Percentiles rank a stretch among this genome's conserved stretches.
Conservation (phyloP, 805 yeast genomes). For the Hermanozyma aechmeae region DNA sequence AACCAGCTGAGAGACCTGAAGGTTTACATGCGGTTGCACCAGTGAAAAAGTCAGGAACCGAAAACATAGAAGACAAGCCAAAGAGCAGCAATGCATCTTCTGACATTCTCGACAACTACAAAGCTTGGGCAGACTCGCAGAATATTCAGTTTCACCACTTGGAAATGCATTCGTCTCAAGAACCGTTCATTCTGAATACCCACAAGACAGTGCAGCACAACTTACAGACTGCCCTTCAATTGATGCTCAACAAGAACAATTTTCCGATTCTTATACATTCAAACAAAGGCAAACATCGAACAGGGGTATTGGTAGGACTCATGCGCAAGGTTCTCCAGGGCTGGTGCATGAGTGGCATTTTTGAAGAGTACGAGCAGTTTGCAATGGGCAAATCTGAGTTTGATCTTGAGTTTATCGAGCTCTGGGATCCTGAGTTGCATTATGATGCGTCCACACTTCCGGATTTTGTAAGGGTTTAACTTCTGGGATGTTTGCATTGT, state of each 20-base stretch:
- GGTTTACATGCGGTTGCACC: no score
- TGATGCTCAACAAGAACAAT: conserved; percentile 55
- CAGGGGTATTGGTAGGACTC: conserved; percentile 88
- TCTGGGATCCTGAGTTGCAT: conserved; percentile 56
- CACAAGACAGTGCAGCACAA: conserved; percentile 32
- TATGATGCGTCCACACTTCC: conserved; percentile 47
- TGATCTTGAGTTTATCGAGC: conserved; percentile 84
- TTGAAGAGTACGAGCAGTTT: conserved; percentile 87
- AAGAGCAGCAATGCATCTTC: conserved; percentile 37
- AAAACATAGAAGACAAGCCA: conserved; percentile 11
- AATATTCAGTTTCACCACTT: conserved; percentile 50
- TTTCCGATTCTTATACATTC: conserved; percentile 88
- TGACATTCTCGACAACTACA: conserved; percentile 46
- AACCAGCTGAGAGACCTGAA: no score
- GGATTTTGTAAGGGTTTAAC: conserved; percentile 44
- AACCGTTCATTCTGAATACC: conserved; percentile 53
- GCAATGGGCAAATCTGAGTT: conserved; percentile 91
- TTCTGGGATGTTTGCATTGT: no score
- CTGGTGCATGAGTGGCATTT: conserved; percentile 88
- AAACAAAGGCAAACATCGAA: conserved; percentile 95
- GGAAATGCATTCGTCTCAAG: conserved; percentile 64
- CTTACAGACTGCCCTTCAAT: conserved; percentile 45
- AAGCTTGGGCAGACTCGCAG: conserved; percentile 46
- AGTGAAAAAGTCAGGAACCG: conserved; percentile 6
- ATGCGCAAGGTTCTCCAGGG: conserved; percentile 81